phyloP scores from a whole-genome alignment of 768 basidiomycete genomes.

The Paxillus involutus region DNA sequence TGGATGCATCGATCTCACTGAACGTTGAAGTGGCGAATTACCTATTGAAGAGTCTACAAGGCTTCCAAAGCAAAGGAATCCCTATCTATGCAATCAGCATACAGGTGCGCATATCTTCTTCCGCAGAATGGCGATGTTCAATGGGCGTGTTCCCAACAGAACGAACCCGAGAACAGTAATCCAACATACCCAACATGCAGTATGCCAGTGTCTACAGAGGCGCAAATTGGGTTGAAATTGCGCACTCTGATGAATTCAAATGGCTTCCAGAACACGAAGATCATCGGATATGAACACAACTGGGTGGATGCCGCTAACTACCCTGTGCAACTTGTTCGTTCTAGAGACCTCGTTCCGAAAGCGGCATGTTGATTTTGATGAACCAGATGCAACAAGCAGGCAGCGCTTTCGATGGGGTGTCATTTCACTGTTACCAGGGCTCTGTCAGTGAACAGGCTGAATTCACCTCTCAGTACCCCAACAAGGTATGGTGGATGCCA shows the following conservation, averaged over 20 bases:
- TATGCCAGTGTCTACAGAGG: slow-evolving; percentile 56
- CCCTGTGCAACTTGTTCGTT: slow-evolving; percentile 52
- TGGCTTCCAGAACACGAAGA: slow-evolving; percentile 55
- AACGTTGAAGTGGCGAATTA: slow-evolving; percentile 60
- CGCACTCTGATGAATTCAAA: slow-evolving; percentile 62
- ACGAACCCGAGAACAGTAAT: slow-evolving; percentile 54
- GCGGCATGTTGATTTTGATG: background rate
- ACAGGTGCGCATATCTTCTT: slow-evolving; percentile 31
- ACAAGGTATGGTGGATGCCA: slow-evolving; percentile 36
- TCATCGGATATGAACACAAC: slow-evolving; percentile 75
- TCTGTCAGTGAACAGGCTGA: slow-evolving; percentile 49
- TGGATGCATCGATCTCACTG: background rate
- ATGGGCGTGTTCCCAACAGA: slow-evolving; percentile 34
- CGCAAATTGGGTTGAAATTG: slow-evolving; percentile 54
- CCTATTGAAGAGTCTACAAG: slow-evolving; percentile 70
- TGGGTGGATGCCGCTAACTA: slow-evolving; percentile 68
- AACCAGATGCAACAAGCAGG: slow-evolving; percentile 54
- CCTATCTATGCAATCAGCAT: slow-evolving; percentile 62
- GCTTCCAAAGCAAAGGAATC: slow-evolving; percentile 62
- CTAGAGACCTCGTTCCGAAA: background rate
- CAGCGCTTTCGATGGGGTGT: slow-evolving; percentile 59
- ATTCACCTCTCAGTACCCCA: slow-evolving; percentile 56
- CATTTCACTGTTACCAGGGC: slow-evolving; percentile 75
- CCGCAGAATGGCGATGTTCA: background rate
- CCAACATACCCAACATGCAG: slow-evolving; percentile 67